Evolutionary conservation across 306 rosid species (phyloP).

Genomic region (Rosa rugosa): DNA sequence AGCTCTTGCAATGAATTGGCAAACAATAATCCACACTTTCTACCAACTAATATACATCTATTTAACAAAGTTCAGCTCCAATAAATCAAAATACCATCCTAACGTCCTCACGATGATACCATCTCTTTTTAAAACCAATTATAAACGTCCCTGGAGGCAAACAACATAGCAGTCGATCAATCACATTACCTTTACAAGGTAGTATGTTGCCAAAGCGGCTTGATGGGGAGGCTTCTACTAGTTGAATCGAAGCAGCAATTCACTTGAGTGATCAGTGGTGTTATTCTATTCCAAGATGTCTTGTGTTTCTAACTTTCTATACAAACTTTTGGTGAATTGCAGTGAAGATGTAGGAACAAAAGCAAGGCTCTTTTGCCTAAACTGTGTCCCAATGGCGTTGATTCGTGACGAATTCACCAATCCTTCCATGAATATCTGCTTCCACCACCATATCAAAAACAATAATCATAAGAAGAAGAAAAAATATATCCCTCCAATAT

Average conservation of each 20-base stretch:
- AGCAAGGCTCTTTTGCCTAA: not conserved
- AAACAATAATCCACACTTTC: not conserved
- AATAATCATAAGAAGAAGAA: not conserved
- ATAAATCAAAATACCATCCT: not conserved
- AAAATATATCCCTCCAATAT: too few species aligned
- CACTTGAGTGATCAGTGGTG: not conserved
- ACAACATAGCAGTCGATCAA: not conserved
- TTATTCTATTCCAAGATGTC: slow-evolving; percentile 17
- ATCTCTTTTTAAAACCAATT: slow-evolving; percentile 1
- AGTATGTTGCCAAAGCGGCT: slow-evolving; percentile 25
- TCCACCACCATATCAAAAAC: not conserved
- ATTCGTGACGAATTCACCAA: slow-evolving; percentile 16
- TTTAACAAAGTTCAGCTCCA: not conserved
- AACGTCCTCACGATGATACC: not conserved
- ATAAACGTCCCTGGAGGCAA: not conserved
- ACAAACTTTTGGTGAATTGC: not conserved
- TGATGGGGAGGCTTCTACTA: slow-evolving; percentile 26
- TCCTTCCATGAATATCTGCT: slow-evolving; percentile 30
- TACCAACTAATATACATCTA: not conserved
- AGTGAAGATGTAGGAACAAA: slow-evolving; percentile 16
- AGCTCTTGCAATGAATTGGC: not conserved
- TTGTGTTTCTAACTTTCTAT: not conserved
- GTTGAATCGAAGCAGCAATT: slow-evolving; percentile 32
- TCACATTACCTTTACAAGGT: slow-evolving; percentile 30
- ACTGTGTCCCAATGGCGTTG: slow-evolving; percentile 13